A percentile compares a stretch with the other conserved stretches of the same genome.
Evolutionary conservation across 208 protist genomes (phyloP).

Genomic region (Tritrichomonas foetus): DNA sequence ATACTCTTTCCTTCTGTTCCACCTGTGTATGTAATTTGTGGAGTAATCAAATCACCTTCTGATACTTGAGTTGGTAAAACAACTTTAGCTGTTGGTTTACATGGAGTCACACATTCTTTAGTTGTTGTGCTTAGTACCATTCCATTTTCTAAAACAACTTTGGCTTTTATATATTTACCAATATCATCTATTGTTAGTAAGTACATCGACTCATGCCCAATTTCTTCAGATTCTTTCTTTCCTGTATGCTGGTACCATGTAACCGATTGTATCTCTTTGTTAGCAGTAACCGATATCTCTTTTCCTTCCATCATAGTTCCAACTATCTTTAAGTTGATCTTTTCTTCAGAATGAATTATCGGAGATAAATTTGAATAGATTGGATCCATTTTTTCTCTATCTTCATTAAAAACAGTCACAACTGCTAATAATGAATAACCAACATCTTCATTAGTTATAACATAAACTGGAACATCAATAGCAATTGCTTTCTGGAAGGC

Average conservation of each 20-base stretch:
- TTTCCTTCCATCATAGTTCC: not conserved
- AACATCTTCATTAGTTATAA: not conserved
- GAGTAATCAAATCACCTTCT: not conserved
- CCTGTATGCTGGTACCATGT: not conserved
- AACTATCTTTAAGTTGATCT: not conserved
- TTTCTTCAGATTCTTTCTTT: not conserved
- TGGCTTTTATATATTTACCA: not conserved
- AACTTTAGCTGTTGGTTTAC: not conserved
- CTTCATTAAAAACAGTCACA: not conserved
- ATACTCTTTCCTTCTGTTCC: not conserved
- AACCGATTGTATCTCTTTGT: not conserved
- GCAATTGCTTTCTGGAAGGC: not conserved
- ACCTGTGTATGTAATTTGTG: not conserved
- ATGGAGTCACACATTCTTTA: not conserved
- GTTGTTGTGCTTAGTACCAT: not conserved
- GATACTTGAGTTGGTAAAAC: not conserved
- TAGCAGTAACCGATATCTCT: not conserved
- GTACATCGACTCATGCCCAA: not conserved
- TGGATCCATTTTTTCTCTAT: not conserved
- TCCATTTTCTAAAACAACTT: not conserved
- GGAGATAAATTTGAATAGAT: not conserved
- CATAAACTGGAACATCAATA: not conserved
- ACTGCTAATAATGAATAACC: not conserved
- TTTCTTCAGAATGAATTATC: not conserved
- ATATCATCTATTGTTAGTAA: not conserved